Conservation (phyloP, 2,329 filamentous ascomycete genomes). For the Xylariaceae sp. region DNA sequence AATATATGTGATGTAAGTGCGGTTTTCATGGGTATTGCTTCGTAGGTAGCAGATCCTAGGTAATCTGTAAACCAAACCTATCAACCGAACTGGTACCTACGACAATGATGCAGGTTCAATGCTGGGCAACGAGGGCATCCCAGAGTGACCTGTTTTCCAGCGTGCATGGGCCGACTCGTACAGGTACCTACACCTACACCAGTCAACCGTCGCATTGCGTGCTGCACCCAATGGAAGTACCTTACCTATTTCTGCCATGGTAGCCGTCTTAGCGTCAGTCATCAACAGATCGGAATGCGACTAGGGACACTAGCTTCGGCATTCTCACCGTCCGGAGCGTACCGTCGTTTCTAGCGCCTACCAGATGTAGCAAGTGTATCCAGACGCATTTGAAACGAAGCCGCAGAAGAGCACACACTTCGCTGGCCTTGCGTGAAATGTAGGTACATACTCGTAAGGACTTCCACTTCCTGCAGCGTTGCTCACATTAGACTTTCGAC, state of each 20-base stretch:
- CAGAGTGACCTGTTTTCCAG: background rate
- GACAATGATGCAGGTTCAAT: too few species aligned
- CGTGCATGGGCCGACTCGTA: background rate
- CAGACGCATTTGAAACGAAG: background rate
- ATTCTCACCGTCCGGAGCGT: constrained; percentile 4
- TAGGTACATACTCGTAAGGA: too few species aligned
- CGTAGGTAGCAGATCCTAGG: too few species aligned
- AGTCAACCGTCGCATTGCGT: background rate
- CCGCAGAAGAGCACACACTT: too few species aligned
- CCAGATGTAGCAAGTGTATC: background rate
- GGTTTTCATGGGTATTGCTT: too few species aligned
- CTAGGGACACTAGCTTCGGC: constrained; percentile 3
- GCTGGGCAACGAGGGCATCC: background rate
- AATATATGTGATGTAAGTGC: too few species aligned
- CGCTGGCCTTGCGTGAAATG: too few species aligned
- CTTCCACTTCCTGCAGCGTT: too few species aligned
- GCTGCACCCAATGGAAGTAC: background rate
- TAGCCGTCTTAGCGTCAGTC: constrained; percentile 1
- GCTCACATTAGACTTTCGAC: too few species aligned
- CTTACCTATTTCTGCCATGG: background rate
- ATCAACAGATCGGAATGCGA: constrained; percentile 2
- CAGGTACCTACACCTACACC: background rate
- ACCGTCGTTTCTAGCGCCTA: background rate
- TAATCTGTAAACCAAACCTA: too few species aligned
- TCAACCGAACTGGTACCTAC: too few species aligned